Evolutionary conservation across 805 yeast species (phyloP).

Genomic region (Yamadazyma scolyti): DNA sequence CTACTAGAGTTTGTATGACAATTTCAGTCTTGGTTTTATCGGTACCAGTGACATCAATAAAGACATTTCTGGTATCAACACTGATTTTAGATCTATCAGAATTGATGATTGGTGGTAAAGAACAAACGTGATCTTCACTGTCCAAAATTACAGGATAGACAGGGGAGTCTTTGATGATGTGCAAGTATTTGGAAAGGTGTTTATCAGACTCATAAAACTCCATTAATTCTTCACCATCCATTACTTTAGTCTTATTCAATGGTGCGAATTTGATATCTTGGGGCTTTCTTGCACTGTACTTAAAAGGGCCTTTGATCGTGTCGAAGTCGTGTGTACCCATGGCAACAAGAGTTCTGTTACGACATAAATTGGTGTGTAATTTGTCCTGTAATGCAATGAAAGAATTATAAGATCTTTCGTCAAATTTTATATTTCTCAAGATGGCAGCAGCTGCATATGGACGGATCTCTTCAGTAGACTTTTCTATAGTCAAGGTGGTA

Average conservation of each 20-base stretch:
- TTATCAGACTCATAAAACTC: conserved; percentile 89
- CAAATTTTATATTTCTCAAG: conserved; percentile 76
- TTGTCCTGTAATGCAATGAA: conserved; percentile 96
- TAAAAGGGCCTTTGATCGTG: conserved; percentile 74
- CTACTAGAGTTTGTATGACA: conserved; percentile 87
- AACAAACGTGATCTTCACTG: conserved; percentile 69
- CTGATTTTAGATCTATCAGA: conserved; percentile 87
- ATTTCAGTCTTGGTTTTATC: conserved; percentile 92
- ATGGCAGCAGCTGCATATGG: conserved; percentile 97
- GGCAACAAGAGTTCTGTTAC: conserved; percentile 96
- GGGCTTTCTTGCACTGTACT: conserved; percentile 83
- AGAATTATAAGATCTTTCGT: conserved; percentile 83
- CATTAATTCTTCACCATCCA: conserved; percentile 77
- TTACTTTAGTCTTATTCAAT: conserved; percentile 62
- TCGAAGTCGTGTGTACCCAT: conserved; percentile 97
- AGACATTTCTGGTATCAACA: conserved; percentile 78
- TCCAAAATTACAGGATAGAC: conserved; percentile 90
- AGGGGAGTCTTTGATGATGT: conserved; percentile 82
- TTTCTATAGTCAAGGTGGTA: conserved; percentile 64
- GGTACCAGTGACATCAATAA: conserved; percentile 92
- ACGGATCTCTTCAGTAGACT: conserved; percentile 70
- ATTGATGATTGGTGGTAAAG: conserved; percentile 96
- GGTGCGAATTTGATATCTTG: conserved; percentile 71
- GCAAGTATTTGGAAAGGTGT: conserved; percentile 84
- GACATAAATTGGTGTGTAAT: conserved; percentile 90